Evolutionary conservation across 768 basidiomycete genomes (phyloP), one percentile per base, ranked within the genome.

Genomic region (Mycena maculata): DNA sequence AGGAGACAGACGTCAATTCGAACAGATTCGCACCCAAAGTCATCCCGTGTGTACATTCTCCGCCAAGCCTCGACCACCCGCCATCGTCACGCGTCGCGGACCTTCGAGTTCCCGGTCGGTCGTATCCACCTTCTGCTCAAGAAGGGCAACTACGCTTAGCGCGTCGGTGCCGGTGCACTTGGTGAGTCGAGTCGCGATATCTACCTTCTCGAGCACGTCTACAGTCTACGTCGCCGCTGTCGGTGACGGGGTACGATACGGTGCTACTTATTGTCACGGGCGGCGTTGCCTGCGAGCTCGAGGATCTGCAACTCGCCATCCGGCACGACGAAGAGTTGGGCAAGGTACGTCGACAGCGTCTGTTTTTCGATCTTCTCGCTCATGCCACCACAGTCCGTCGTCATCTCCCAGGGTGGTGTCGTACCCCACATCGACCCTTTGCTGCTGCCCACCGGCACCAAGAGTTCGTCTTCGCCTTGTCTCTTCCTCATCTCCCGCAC

Each of bases 361-460:
- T 18, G 12, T 23, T 13, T 13, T 36, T 36, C 6, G 33, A 8
- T 15, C 1, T 23, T 16, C 59, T 39, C 31, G 49, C 10, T 39
- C 28, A 15, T 39, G 13, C 63, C n/a, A 9, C 12, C 30, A 54
- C 65, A 49, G n/a, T 84, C 90, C 71, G 96, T 97, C 69, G 90
- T 95, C 80, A 96, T 97, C 83, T 95, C 94, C 36, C 94, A 97
- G 79, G 96, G 96, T 81, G 96, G 96, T 86, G 94, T 95, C 63
- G 91, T 95, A 22, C 93, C 93, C 64, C 87, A 87, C 76, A 97
- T 97, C 76, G 85, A 88, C 47, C 44, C 47, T 9, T 63, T 82
- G 74, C 77, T 84, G 16, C 72, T 84, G 38, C 83, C 83, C 5
- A 49, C 42, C 7, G 53, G 54, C 27, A 67, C 59, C 9, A 66